These are phyloP conservation scores for Fraxinus greggii DNA, from an alignment of 305 asterid species.

Conservation along the genomic window DNA sequence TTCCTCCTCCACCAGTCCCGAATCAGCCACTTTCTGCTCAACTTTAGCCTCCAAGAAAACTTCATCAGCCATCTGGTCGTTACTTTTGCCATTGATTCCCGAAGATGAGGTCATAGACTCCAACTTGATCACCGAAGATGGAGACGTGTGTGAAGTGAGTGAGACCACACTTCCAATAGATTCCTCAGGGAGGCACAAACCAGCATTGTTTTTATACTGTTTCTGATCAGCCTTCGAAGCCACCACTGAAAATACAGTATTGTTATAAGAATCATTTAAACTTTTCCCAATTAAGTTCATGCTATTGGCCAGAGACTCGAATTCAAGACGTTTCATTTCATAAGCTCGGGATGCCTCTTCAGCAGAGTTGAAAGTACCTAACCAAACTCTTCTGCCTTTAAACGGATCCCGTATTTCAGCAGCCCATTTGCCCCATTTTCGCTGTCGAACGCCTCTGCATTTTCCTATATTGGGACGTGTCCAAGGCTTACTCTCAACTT, in stretches of 20 bases:
- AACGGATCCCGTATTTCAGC: slow-evolving; percentile 57
- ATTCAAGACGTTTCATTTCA: slow-evolving; percentile 44
- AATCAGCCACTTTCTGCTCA: neutral
- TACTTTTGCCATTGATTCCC: neutral
- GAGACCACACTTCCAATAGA: slow-evolving; percentile 50
- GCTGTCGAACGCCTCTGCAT: slow-evolving; percentile 51
- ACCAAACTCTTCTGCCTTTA: slow-evolving; percentile 44
- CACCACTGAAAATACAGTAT: slow-evolving; percentile 12
- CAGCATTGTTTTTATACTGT: neutral
- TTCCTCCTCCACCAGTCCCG: neutral
- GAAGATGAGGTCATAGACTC: slow-evolving; percentile 32
- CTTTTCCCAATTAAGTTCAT: neutral
- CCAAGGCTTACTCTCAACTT: neutral
- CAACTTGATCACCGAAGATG: slow-evolving; percentile 45
- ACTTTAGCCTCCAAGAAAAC: neutral
- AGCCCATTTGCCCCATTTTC: slow-evolving; percentile 69
- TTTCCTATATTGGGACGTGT: slow-evolving; percentile 14
- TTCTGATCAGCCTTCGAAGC: slow-evolving; percentile 15
- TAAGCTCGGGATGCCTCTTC: slow-evolving; percentile 58
- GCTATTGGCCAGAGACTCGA: slow-evolving; percentile 34
- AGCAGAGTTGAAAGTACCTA: slow-evolving; percentile 53
- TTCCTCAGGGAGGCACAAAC: slow-evolving; percentile 18
- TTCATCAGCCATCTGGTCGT: neutral
- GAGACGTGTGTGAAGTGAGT: slow-evolving; percentile 42
- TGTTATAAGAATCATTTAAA: neutral